These are phyloP conservation scores for Diaporthe nobilis DNA, from an alignment of 2,329 filamentous ascomycete species.

Conservation along the genomic window DNA sequence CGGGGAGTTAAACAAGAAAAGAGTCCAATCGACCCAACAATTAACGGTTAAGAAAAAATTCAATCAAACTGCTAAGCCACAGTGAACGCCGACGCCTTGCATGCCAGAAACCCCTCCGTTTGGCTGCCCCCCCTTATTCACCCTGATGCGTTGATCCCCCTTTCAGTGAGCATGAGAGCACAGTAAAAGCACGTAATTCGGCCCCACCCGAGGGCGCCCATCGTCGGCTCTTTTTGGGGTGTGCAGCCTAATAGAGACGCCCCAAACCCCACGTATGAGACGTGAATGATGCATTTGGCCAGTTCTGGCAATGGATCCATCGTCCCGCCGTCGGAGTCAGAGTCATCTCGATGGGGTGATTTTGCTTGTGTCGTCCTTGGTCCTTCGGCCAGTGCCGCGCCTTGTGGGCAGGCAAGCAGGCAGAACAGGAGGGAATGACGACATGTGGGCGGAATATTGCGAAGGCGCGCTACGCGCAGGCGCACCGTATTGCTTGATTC, in stretches of 20 bases:
- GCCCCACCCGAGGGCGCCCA: constrained; percentile 27
- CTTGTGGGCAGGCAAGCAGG: constrained; percentile 15
- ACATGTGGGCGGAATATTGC: constrained; percentile 32
- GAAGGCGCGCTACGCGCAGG: constrained; percentile 20
- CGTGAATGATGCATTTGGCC: not conserved
- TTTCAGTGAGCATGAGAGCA: not conserved
- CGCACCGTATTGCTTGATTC: constrained; percentile 12
- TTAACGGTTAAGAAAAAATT: not conserved
- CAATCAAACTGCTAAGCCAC: constrained; percentile 2
- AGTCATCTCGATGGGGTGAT: constrained; percentile 15
- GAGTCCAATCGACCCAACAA: not conserved
- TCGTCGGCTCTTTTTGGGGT: constrained; percentile 27
- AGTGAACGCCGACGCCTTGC: constrained; percentile 33
- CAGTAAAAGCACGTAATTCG: constrained; percentile 36
- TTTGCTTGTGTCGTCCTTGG: not conserved
- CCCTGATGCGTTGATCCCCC: constrained; percentile 14
- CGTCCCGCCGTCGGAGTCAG: not conserved
- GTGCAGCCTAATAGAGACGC: not conserved
- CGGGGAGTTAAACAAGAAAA: not conserved
- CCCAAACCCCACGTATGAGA: constrained; percentile 20
- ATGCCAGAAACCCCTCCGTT: constrained; percentile 22
- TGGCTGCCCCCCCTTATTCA: constrained; percentile 12
- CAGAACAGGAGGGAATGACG: constrained; percentile 36
- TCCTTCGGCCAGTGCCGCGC: constrained; percentile 36
- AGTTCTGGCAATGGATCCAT: not conserved